Base-by-base conservation (phyloP, 1,139 yeast genomes). In the Geotrichum australiense region DNA sequence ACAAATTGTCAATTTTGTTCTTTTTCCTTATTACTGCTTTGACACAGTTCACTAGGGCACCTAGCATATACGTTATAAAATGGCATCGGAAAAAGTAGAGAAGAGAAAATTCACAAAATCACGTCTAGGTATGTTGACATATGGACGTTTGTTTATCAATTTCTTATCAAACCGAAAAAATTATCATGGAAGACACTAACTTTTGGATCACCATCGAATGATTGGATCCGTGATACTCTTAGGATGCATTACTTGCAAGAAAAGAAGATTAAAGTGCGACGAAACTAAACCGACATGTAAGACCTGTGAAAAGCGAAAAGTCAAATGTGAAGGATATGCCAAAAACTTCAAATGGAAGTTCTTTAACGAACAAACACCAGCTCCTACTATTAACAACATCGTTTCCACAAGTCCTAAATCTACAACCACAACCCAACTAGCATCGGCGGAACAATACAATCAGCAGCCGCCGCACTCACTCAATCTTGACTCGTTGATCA, bases 261-360 rank as follows among this genome's bases (percentile, higher is more conserved):
- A 69, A 56, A 70, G 72, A 49, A 60, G 80, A 35, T 64, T 73
- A 38, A 75, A 75, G 53, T 75, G 80, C 54, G 80, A 74, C 50
- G 81, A 75, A 52, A 64, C 70, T 5, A 73, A 73, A 49, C 81
- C 81, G 0, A 54, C 53, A 18, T 76, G 81, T 48, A 44, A 56
- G 15, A 35, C 26, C 73, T 52, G 78, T 50, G 54, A 53, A 8
- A 65, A 64, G 46, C 69, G 68, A 54, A 68, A 65, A 30, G 66
- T 71, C 16, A 64, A 60, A 14, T 76, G 81, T 55, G 80, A 79
- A 5, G 85, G 85, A 1, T 79, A 79, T 53, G 76, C 78, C 3
- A 74, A 75, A 22, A 70, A 70, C 40, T 78, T 75, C 63, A 76
- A 76, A 53, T 79, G 85, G 85, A 66, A 75, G 50, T 65, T 74